Evolutionary conservation across 75 land plant genomes (phyloP).

Genomic region (Pinus albicaulis): DNA sequence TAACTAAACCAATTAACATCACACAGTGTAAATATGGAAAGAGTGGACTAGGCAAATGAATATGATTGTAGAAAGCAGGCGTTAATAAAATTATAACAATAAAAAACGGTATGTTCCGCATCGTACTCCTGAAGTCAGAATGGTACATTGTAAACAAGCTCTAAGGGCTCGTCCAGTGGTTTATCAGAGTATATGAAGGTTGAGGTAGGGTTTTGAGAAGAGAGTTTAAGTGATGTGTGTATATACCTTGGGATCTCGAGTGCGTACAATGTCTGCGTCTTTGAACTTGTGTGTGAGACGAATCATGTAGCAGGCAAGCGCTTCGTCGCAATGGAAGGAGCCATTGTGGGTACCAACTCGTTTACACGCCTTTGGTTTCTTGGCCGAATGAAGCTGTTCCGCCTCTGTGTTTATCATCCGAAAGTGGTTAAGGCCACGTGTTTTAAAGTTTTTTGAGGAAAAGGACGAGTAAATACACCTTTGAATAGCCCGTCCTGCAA

Average conservation of each 20-base stretch:
- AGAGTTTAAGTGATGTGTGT: neutral
- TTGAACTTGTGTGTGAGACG: slow-evolving; percentile 20
- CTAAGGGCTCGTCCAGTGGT: too few relatives aligned
- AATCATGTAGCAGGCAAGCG: slow-evolving; percentile 27
- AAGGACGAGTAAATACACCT: neutral
- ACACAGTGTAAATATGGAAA: too few relatives aligned
- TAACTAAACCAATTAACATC: too few relatives aligned
- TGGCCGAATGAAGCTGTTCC: slow-evolving; percentile 1
- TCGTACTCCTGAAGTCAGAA: too few relatives aligned
- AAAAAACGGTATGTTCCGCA: too few relatives aligned
- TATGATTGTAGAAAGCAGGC: too few relatives aligned
- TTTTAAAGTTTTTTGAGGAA: neutral
- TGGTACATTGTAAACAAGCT: too few relatives aligned
- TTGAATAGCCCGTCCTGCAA: neutral
- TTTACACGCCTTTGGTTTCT: neutral
- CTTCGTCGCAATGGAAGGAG: slow-evolving; percentile 30
- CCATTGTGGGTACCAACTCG: slow-evolving; percentile 31
- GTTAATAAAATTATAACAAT: too few relatives aligned
- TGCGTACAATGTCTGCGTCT: slow-evolving; percentile 22
- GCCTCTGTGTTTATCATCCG: neutral
- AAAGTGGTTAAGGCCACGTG: neutral
- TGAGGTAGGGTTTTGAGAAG: neutral
- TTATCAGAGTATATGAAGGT: too few relatives aligned
- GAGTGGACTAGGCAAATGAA: too few relatives aligned
- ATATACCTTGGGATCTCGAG: slow-evolving; percentile 20